Conservation (phyloP, 352 stramenopile genomes). For the Pythium aristosporum region DNA sequence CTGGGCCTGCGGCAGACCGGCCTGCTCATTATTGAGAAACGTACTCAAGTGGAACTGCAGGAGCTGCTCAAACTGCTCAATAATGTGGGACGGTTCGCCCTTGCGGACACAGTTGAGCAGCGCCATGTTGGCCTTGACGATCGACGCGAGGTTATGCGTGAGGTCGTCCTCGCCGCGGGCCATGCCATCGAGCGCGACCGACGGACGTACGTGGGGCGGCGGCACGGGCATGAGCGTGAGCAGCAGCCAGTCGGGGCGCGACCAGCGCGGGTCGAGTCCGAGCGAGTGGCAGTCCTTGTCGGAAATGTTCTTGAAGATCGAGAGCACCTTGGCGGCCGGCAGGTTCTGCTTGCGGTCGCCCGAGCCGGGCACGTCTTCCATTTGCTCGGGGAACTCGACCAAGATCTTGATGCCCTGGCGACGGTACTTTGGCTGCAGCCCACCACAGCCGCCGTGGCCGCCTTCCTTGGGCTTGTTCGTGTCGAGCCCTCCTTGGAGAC, state of each 20-base stretch:
- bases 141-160: slow-evolving; percentile 97
- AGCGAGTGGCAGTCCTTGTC: slow-evolving; percentile 95
- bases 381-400: slow-evolving; percentile 94
- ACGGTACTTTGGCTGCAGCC: slow-evolving; percentile 94
- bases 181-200: slow-evolving; percentile 93
- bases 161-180: slow-evolving; percentile 97
- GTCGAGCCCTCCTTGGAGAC: slow-evolving; percentile 79
- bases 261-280: slow-evolving; percentile 94
- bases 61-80: slow-evolving; percentile 92
- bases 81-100: slow-evolving; percentile 95
- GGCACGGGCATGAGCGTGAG: slow-evolving; percentile 98
- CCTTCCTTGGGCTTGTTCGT: slow-evolving; percentile 83
- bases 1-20: slow-evolving; percentile 94
- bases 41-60: slow-evolving; percentile 86
- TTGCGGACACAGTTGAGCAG: slow-evolving; percentile 95
- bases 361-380: slow-evolving; percentile 92
- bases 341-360: slow-evolving; percentile 97
- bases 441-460: slow-evolving; percentile 77
- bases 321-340: slow-evolving; percentile 92
- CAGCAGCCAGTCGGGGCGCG: slow-evolving; percentile 98
- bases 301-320: slow-evolving; percentile 97
- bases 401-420: slow-evolving; percentile 95
- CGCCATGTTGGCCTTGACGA: slow-evolving; percentile 98
- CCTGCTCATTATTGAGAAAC: slow-evolving; percentile 98
- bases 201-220: slow-evolving; percentile 97